Evolutionary conservation across 1,284 basidiomycete genomes (phyloP).

Genomic region (Porodaedalea pini): DNA sequence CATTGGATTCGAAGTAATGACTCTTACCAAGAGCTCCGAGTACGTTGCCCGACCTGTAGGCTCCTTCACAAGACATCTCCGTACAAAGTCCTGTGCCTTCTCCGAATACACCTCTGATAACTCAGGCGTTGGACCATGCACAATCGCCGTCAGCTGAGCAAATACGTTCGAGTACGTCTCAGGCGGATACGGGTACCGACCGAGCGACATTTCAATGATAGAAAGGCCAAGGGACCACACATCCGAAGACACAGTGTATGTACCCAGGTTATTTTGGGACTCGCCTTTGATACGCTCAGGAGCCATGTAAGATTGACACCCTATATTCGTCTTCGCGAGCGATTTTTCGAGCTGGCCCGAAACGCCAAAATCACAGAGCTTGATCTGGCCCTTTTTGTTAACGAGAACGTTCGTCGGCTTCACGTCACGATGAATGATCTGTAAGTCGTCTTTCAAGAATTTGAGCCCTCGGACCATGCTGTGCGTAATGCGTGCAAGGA

Average conservation of each 20-base stretch:
- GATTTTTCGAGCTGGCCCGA: slow-evolving; percentile 96
- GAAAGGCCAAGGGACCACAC: slow-evolving; percentile 98
- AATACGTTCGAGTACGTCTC: slow-evolving; percentile 98
- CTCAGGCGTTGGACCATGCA: slow-evolving; percentile 88
- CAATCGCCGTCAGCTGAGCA: slow-evolving; percentile 93
- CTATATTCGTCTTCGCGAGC: slow-evolving; percentile 97
- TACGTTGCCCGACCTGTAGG: slow-evolving; percentile 82
- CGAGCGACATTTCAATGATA: slow-evolving; percentile 90
- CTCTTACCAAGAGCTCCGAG: slow-evolving; percentile 68
- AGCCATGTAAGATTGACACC: slow-evolving; percentile 99
- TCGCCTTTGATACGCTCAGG: slow-evolving; percentile 96
- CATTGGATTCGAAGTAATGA: slow-evolving; percentile 8
- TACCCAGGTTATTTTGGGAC: slow-evolving; percentile 79
- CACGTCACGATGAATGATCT: slow-evolving; percentile 97
- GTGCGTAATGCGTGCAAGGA: slow-evolving; percentile 80
- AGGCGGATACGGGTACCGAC: slow-evolving; percentile 96
- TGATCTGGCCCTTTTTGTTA: slow-evolving; percentile 86
- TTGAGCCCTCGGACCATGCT: slow-evolving; percentile 89
- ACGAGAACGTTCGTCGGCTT: slow-evolving; percentile 97
- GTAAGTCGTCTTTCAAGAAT: slow-evolving; percentile 93
- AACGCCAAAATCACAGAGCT: slow-evolving; percentile 97
- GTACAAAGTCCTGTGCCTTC: slow-evolving; percentile 57
- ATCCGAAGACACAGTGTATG: slow-evolving; percentile 96
- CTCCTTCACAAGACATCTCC: slow-evolving; percentile 70
- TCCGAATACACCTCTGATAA: slow-evolving; percentile 58